Base-by-base conservation (phyloP, 352 stramenopile genomes). In the Globisporangium camurandrum region DNA sequence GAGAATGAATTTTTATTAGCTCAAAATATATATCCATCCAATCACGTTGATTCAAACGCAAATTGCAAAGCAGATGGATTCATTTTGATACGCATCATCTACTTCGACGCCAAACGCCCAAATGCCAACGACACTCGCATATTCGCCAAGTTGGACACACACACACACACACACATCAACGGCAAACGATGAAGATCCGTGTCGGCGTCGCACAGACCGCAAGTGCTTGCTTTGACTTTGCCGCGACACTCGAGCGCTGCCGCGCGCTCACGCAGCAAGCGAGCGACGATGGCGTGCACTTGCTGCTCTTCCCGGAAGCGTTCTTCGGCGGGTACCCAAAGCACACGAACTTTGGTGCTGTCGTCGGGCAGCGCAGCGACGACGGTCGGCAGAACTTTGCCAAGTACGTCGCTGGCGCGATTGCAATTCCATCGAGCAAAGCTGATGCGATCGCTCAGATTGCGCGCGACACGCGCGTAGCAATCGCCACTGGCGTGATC, bases 281-380 rank as follows among this genome's bases (percentile, higher is more conserved):
- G 10, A 19, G 20, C 12, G 43, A 46, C 2, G 45, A 46, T 16
- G 42, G 47, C 28, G 57, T 61, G 33, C 46, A 55, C 34, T 54
- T 64, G 19, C 46, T 64, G 46, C 51, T 61, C 46, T 64, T 64
- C 41, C 57, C 57, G 0, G 57, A 64, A 42, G 57, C 57, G 31
- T 64, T 64, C 52, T 64, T 64, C 20, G 57, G 57, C 26, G 57
- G 57, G 3, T 64, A 64, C 46, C 57, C 57, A 26, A 64, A 64
- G 52, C 50, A 57, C 46, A 59, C 47, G 16, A 57, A 46, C 57
- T 64, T 64, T 37, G 57, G 57, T 20, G 57, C 57, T 1, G 36
- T 60, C 27, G 26, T 64, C 0, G 57, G 57, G 16, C 36, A 46
- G 5, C 57, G 57, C 9, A 37, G 33, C 34, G 51, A 60, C 51